Evolutionary conservation across 1,139 yeast genomes (phyloP), one percentile per base, ranked within the genome.

Genomic region (Hemisphaericaspora lyxosophila): DNA sequence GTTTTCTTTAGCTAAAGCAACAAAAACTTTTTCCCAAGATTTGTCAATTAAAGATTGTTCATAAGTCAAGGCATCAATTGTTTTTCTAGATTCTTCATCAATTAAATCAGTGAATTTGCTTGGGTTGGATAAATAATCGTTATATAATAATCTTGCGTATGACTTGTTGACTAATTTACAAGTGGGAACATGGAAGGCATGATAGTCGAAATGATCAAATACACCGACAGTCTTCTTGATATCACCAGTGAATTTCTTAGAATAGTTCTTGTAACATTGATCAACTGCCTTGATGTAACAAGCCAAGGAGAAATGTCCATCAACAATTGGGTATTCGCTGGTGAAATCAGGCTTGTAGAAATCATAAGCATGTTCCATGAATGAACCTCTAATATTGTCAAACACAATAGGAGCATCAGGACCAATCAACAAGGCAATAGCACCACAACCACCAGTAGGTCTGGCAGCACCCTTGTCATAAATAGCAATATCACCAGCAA

Each of bases 371-470:
- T 92, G 96, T 67, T 86, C 94, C 95, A 92, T 86, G 74, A 72
- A 86, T 20, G 95, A 78, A 48, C 97, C 97, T 69, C 95, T 87
- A 44, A 81, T 77, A 38, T 84, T 67, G 56, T 92, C 97, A 55
- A 94, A 82, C 33, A 87, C 97, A 54, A 94, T 77, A 50, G 98
- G 98, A 31, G 98, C 97, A 59, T 94, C 96, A 40, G 97, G 96
- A 38, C 99, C 99, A 57, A 94, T 85, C 63, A 86, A 80, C 60
- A 94, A 57, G 36, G 99, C 99, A 44, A 92, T 95, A 39, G 95
- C 79, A 58, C 99, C 99, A 43, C 95, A 97, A 69, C 99, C 99
- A 62, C 99, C 99, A 43, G 98, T 92, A 56, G 99, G 98, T 74
- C 99, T 84, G 41, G 99, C 99, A 35, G 95, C 85, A 62, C 98